phyloP scores from a whole-genome alignment of 148 eudicot species.

The Silene uniflora region DNA sequence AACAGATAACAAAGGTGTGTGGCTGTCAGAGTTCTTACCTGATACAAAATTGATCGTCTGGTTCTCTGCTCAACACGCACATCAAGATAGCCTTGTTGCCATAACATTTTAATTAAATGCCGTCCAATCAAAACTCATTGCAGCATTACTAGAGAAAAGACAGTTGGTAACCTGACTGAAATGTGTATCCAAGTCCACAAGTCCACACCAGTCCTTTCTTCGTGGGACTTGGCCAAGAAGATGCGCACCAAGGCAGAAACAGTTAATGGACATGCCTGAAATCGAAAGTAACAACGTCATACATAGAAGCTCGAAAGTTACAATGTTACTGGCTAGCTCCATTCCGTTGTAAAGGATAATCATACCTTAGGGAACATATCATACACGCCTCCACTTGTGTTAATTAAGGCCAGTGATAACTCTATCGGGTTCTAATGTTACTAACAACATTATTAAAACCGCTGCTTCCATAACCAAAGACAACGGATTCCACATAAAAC shows the following conservation, averaged over 20 bases:
- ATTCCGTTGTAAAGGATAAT: too few relatives aligned
- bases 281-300: not conserved
- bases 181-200: constrained; percentile 92
- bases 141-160: constrained; percentile 6
- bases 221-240: too few relatives aligned
- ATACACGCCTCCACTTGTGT: too few relatives aligned
- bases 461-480: too few relatives aligned
- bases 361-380: too few relatives aligned
- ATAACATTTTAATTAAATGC: constrained; percentile 1
- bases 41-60: constrained; percentile 67
- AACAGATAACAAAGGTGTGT: not conserved
- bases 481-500: too few relatives aligned
- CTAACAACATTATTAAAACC: too few relatives aligned
- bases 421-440: too few relatives aligned
- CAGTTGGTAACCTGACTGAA: constrained; percentile 56
- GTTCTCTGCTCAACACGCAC: constrained; percentile 79
- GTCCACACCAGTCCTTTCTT: constrained; percentile 92
- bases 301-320: too few relatives aligned
- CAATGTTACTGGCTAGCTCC: too few relatives aligned
- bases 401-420: too few relatives aligned
- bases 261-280: constrained; percentile 66
- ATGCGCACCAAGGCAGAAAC: constrained; percentile 72
- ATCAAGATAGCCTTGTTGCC: constrained; percentile 74
- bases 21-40: constrained; percentile 43
- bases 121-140: not conserved